Evolutionary conservation across 768 basidiomycete genomes (phyloP), one percentile per base, ranked within the genome.

Genomic region (Suillus placidus): DNA sequence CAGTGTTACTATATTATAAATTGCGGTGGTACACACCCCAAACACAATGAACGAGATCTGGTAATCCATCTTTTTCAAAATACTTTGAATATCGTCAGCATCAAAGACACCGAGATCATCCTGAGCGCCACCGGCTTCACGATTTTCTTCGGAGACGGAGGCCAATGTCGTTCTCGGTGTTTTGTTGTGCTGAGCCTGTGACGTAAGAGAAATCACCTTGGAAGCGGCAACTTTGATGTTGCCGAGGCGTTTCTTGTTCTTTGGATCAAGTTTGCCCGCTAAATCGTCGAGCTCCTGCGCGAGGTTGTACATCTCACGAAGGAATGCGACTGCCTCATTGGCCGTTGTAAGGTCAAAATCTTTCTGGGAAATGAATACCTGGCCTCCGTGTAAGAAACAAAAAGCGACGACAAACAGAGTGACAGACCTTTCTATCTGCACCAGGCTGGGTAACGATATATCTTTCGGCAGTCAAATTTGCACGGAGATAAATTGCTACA

Each of bases 291-390:
- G n/a, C 26, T 45, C 13, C 16, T 51, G 51, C 2, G 40, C 51
- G 6, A 70, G 57, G 60, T 70, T 70, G 38, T 62, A 70, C 68
- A 69, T 67, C 49, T 66, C 69, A 1, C 60, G 37, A 26, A 70
- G 51, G 26, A 70, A 66, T 37, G 67, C 35, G 1, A 51, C 42
- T 32, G 37, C 38, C 7, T 54, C 23, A 0, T 49, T 20, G 6
- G 12, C 16, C 0, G 4, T n/a, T 9, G 12, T 52, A 32, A 69
- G 62, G 10, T 51, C 10, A 10, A 63, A 66, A 18, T 45, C 10
- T 34, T 47, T 63, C n/a, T 18, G 45, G 18, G 23, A 8, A 18
- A 69, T 63, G 30, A n/a, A 66, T 6, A 69, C 68, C 60, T 68
- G 37, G 7, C 6, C 34, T 62, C n/a, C 2, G n/a, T 13, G 7